phyloP scores from a whole-genome alignment of 306 rosid species.

The Spatholobus suberectus region DNA sequence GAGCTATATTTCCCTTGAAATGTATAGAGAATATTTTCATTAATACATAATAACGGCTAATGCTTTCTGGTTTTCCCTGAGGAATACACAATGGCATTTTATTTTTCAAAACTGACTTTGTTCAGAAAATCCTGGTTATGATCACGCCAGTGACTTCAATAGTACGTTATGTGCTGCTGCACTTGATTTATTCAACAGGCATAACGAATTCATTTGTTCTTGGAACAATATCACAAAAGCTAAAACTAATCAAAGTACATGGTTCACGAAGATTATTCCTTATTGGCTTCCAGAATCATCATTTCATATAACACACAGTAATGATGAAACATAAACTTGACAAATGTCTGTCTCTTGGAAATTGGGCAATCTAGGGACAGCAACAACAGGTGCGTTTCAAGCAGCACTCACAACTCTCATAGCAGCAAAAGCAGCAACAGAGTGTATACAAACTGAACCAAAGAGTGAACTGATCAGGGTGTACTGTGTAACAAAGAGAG shows the following conservation, averaged over 20 bases:
- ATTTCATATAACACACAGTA: constrained; percentile 10
- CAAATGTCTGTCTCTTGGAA: neutral
- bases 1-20: constrained; percentile 24
- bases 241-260: neutral
- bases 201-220: constrained; percentile 6
- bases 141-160: neutral
- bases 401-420: constrained; percentile 57
- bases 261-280: constrained; percentile 8
- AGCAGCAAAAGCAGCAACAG: constrained; percentile 75
- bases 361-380: constrained; percentile 47
- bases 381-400: constrained; percentile 60
- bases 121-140: constrained; percentile 15
- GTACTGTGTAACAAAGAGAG: neutral
- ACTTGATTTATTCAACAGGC: constrained; percentile 1
- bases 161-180: constrained; percentile 3
- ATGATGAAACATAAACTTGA: constrained; percentile 15
- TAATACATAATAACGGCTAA: constrained; percentile 8
- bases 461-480: neutral
- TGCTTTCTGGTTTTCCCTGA: constrained; percentile 31
- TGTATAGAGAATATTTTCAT: constrained; percentile 39
- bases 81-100: neutral
- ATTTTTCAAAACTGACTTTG: neutral
- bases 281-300: constrained; percentile 20
- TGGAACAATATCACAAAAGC: neutral
- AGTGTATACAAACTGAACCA: constrained; percentile 56